Percentiles rank a stretch among this genome's conserved stretches.
Conservation (phyloP, 2,329 filamentous ascomycete genomes). For the Cephalotrichum gorgonifer region DNA sequence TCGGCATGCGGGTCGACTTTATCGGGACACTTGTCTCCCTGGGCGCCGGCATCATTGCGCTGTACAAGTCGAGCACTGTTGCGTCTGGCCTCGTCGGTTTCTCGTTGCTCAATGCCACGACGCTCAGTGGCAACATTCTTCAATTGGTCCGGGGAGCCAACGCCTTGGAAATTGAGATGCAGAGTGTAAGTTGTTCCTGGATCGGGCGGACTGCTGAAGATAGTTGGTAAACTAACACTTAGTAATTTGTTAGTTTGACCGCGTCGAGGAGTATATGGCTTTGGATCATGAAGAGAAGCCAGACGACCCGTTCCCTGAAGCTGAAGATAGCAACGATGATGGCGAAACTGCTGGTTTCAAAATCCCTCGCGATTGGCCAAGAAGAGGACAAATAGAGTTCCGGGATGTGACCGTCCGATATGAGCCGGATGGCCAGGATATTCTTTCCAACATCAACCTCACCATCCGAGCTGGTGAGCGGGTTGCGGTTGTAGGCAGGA, state of each 20-base stretch:
- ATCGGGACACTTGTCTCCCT: constrained; percentile 31
- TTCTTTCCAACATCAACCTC: constrained; percentile 30
- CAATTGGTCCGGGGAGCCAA: constrained; percentile 31
- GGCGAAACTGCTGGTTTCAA: constrained; percentile 6
- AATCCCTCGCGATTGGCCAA: constrained; percentile 22
- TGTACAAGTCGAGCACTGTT: constrained; percentile 24
- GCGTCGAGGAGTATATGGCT: constrained; percentile 24
- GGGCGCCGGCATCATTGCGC: constrained; percentile 30
- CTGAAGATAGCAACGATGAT: constrained; percentile 14
- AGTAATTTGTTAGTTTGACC: constrained; percentile 25
- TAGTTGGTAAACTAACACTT: not conserved
- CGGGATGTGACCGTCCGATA: constrained; percentile 26
- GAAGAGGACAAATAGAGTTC: constrained; percentile 23
- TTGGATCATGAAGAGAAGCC: constrained; percentile 22
- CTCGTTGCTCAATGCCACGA: constrained; percentile 35
- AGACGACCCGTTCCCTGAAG: constrained; percentile 16
- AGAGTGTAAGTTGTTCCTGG: constrained; percentile 22
- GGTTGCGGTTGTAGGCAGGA: constrained; percentile 64
- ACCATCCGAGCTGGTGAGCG: constrained; percentile 49
- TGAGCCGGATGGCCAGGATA: constrained; percentile 23
- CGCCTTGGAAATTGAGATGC: constrained; percentile 36
- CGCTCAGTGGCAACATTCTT: constrained; percentile 31
- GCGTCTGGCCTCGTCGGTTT: constrained; percentile 35
- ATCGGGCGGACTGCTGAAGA: not conserved
- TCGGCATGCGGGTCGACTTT: constrained; percentile 32